Base-by-base conservation (phyloP, 1,139 yeast species). In the Debaryomyces sp. region DNA sequence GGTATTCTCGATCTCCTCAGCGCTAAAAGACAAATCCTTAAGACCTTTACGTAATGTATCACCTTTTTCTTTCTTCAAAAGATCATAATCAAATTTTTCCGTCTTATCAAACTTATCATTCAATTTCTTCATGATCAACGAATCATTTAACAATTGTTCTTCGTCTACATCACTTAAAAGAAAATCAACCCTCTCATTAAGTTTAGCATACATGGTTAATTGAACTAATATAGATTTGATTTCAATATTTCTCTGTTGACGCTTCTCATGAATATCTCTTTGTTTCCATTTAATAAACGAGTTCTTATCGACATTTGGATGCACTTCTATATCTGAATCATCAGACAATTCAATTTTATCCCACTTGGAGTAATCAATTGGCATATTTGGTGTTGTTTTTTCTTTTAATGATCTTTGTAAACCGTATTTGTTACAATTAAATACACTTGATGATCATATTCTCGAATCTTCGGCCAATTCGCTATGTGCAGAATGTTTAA, bases 241-340 rank as follows among this genome's bases (percentile, higher is more conserved):
- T 59, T 92, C 94, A 37, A 74, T 66, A 62, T 89, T 88, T 64
- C 96, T 73, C 64, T 89, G 89, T 41, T 78, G 82, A 52, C 99
- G 84, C 69, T 92, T 87, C 64, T 92, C 97, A 65, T 94, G 99
- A 55, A 95, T 94, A 60, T 92, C 97, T 62, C 96, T 87, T 70
- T 95, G 99, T 65, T 91, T 94, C 99, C 98, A 94, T 53, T 85
- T 83, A 60, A 95, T 89, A 60, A 95, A 92, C 1, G 98, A 91
- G 44, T 75, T 77, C 66, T 95, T 95, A 68, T 95, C 99, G 30
- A 95, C 99, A 63, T 95, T 95, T 51, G 99, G 99, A 66, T 95
- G 99, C 8, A 92, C 99, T 63, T 94, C 99, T 44, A 92, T 77
- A 63, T 94, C 98, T 6, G 97, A 89, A 66, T 94, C 99, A 64